Evolutionary conservation across 768 basidiomycete species (phyloP).

Genomic region (Tricholoma hemisulphureum): DNA sequence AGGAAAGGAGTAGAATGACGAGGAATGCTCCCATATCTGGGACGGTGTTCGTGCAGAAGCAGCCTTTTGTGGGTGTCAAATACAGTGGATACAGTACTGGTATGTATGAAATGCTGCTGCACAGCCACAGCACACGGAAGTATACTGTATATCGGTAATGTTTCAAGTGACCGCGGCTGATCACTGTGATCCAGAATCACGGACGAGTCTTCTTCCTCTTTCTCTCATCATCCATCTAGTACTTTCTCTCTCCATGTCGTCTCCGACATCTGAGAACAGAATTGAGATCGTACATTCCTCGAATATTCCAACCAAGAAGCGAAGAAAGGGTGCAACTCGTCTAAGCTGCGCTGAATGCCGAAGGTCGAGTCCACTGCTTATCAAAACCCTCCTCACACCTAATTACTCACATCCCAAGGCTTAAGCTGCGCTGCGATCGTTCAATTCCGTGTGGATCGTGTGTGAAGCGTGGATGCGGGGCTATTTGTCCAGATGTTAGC

Average conservation of each 20-base stretch:
- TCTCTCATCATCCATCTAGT: slow-evolving; percentile 23
- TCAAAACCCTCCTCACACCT: slow-evolving; percentile 1
- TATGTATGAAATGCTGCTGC: no score
- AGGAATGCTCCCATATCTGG: no score
- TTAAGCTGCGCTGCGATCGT: slow-evolving; percentile 75
- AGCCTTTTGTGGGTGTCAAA: no score
- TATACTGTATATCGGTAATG: slow-evolving; percentile 14
- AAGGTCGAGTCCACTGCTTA: slow-evolving; percentile 40
- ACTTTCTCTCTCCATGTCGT: slow-evolving; percentile 35
- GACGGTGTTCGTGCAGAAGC: no score
- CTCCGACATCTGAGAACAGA: slow-evolving; percentile 31
- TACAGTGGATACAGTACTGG: no score
- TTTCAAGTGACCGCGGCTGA: slow-evolving; percentile 10
- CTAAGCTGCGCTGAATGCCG: slow-evolving; percentile 81
- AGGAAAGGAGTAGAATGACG: no score
- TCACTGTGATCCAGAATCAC: no score
- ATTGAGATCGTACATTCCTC: slow-evolving; percentile 17
- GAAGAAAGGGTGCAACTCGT: slow-evolving; percentile 70
- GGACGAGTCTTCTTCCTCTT: slow-evolving; percentile 11
- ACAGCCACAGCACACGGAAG: no score
- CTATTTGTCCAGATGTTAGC: slow-evolving; percentile 78
- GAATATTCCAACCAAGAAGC: slow-evolving; percentile 48
- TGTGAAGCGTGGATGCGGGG: slow-evolving; percentile 75
- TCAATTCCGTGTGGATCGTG: slow-evolving; percentile 77
- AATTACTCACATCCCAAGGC: slow-evolving; percentile 33